Evolutionary conservation across 495 filamentous ascomycete species (phyloP).

Genomic region (Trichoderma gamsii): DNA sequence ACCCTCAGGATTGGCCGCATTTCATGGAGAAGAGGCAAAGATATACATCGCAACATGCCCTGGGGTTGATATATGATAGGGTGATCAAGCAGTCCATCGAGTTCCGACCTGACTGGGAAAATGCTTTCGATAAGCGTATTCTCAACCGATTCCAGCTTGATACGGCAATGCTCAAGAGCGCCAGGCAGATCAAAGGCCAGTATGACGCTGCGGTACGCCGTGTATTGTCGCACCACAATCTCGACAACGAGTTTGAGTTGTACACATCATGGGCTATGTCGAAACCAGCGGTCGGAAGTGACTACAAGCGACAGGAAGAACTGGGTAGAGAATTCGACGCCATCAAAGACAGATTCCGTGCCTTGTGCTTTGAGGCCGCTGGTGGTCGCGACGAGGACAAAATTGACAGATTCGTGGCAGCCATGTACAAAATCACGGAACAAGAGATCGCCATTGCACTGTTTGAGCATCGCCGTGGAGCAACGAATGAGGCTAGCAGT

Average conservation of each 20-base stretch:
- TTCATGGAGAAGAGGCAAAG: constrained; percentile 75
- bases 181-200: constrained; percentile 59
- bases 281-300: constrained; percentile 56
- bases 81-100: constrained; percentile 42
- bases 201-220: constrained; percentile 75
- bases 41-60: constrained; percentile 64
- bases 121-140: constrained; percentile 73
- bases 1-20: constrained; percentile 65
- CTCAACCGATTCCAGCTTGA: constrained; percentile 54
- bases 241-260: constrained; percentile 85
- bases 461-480: constrained; percentile 33
- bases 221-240: constrained; percentile 80
- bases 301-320: constrained; percentile 84
- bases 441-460: constrained; percentile 57
- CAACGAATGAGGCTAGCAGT: constrained; percentile 30
- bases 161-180: constrained; percentile 49
- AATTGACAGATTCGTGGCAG: constrained; percentile 68
- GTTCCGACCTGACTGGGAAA: constrained; percentile 62
- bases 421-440: constrained; percentile 80
- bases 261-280: constrained; percentile 78
- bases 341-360: constrained; percentile 61
- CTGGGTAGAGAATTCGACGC: constrained; percentile 58
- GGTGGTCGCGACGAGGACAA: constrained; percentile 52
- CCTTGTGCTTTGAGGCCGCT: constrained; percentile 55
- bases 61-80: constrained; percentile 79